A percentile compares a stretch with the other conserved stretches of the same genome.
These are phyloP conservation scores for Pythium coloratum DNA, from an alignment of 352 stramenopile genomes.

Conservation along the genomic window DNA sequence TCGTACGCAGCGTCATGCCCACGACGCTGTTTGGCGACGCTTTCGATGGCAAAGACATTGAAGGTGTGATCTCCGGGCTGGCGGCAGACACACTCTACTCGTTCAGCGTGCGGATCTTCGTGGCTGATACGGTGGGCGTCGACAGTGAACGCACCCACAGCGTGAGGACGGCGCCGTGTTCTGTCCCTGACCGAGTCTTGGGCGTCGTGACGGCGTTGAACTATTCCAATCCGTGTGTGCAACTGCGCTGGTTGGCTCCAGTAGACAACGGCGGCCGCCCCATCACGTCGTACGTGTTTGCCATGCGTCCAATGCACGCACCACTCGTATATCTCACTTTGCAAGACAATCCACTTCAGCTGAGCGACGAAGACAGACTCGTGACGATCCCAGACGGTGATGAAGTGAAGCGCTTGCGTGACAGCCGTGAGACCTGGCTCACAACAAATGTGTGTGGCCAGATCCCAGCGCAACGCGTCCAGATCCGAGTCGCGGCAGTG, in stretches of 20 bases:
- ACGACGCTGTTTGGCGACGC: conserved; percentile 72
- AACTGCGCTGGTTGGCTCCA: conserved; percentile 56
- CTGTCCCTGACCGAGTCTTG: conserved; percentile 37
- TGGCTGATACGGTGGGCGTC: conserved; percentile 53
- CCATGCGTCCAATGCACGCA: conserved; percentile 17
- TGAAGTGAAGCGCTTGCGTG: not conserved
- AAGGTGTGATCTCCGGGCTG: conserved; percentile 52
- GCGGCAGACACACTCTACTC: conserved; percentile 61
- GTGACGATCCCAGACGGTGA: not conserved
- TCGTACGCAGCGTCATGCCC: conserved; percentile 60
- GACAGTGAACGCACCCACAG: conserved; percentile 50
- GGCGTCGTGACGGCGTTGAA: conserved; percentile 34
- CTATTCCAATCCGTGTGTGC: conserved; percentile 32
- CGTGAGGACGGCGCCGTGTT: conserved; percentile 42
- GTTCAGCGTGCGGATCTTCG: conserved; percentile 68
- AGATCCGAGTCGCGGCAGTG: conserved; percentile 62
- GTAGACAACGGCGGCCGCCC: conserved; percentile 53
- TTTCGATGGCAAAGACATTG: conserved; percentile 78
- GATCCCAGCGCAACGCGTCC: conserved; percentile 40
- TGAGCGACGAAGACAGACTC: conserved; percentile 3
- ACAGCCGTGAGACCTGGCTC: conserved; percentile 28
- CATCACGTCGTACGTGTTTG: conserved; percentile 49
- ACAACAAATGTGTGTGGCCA: conserved; percentile 47
- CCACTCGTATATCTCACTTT: conserved; percentile 9
- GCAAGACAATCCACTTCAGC: conserved; percentile 3